Evolutionary conservation across 768 basidiomycete species (phyloP).

Genomic region (Suillus hirtellus): DNA sequence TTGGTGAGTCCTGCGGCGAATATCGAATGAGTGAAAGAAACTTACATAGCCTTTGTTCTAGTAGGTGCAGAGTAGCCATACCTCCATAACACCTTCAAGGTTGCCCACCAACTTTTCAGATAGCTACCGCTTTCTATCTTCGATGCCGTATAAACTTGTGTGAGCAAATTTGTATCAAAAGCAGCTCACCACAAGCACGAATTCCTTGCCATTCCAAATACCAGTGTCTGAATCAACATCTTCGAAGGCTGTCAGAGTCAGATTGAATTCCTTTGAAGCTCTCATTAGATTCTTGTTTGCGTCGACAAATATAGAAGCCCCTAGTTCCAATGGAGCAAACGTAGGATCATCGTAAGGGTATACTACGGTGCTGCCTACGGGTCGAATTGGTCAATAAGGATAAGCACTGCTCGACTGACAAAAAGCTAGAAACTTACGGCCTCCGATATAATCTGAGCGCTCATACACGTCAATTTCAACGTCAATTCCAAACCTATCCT

Average conservation of each 20-base stretch:
- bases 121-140: constrained; percentile 44
- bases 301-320: constrained; percentile 84
- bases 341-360: constrained; percentile 64
- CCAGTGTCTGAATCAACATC: constrained; percentile 51
- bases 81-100: constrained; percentile 71
- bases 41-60: constrained; percentile 57
- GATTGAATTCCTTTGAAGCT: constrained; percentile 78
- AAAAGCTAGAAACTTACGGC: constrained; percentile 57
- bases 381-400: constrained; percentile 10
- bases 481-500: constrained; percentile 65
- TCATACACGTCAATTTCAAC: constrained; percentile 88
- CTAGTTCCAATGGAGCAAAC: constrained; percentile 73
- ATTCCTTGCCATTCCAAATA: constrained; percentile 81
- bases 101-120: constrained; percentile 63
- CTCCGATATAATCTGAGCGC: constrained; percentile 72
- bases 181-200: constrained; percentile 60
- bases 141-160: constrained; percentile 6
- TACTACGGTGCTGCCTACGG: constrained; percentile 72
- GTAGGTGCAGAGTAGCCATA: constrained; percentile 69
- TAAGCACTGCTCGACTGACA: background rate
- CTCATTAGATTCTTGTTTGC: constrained; percentile 72
- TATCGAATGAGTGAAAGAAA: constrained; percentile 3
- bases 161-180: constrained; percentile 6
- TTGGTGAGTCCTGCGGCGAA: background rate
- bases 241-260: constrained; percentile 54